Evolutionary conservation across 495 filamentous ascomycete species (phyloP).

Genomic region (Penicillium atrosanguineum): DNA sequence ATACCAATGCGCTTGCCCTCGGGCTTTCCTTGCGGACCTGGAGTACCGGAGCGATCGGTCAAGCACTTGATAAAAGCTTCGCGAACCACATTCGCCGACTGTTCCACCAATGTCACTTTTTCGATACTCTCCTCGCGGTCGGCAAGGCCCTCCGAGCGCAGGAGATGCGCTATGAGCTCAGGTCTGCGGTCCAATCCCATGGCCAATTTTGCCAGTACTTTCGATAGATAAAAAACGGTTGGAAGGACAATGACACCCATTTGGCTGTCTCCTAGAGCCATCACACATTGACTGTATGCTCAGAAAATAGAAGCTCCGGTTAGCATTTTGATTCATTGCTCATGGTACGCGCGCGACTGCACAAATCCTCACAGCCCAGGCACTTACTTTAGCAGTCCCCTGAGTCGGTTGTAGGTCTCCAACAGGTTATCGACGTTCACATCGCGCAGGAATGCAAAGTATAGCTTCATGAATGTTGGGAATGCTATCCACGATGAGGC

Average conservation of each 20-base stretch:
- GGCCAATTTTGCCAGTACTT: slow-evolving; percentile 72
- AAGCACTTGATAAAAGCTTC: slow-evolving; percentile 90
- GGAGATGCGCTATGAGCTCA: slow-evolving; percentile 60
- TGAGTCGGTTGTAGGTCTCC: slow-evolving; percentile 70
- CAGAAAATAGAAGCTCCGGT: not conserved
- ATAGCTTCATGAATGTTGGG: slow-evolving; percentile 71
- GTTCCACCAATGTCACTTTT: slow-evolving; percentile 74
- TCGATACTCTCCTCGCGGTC: slow-evolving; percentile 54
- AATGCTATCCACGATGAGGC: slow-evolving; percentile 73
- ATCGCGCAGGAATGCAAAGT: slow-evolving; percentile 75
- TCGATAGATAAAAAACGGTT: slow-evolving; percentile 72
- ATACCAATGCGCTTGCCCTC: slow-evolving; percentile 85
- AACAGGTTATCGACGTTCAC: slow-evolving; percentile 72
- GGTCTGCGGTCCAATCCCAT: slow-evolving; percentile 76
- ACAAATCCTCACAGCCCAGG: not conserved
- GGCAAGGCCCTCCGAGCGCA: slow-evolving; percentile 46
- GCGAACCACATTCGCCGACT: slow-evolving; percentile 81
- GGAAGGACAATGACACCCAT: slow-evolving; percentile 76
- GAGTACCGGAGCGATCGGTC: slow-evolving; percentile 68
- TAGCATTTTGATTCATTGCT: not conserved
- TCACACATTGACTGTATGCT: slow-evolving; percentile 61
- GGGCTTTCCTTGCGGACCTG: slow-evolving; percentile 53
- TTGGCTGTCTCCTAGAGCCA: slow-evolving; percentile 73
- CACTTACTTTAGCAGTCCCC: slow-evolving; percentile 66
- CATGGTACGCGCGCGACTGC: not conserved